Conservation (phyloP, 352 stramenopile species). For the Globisporangium emineosum region DNA sequence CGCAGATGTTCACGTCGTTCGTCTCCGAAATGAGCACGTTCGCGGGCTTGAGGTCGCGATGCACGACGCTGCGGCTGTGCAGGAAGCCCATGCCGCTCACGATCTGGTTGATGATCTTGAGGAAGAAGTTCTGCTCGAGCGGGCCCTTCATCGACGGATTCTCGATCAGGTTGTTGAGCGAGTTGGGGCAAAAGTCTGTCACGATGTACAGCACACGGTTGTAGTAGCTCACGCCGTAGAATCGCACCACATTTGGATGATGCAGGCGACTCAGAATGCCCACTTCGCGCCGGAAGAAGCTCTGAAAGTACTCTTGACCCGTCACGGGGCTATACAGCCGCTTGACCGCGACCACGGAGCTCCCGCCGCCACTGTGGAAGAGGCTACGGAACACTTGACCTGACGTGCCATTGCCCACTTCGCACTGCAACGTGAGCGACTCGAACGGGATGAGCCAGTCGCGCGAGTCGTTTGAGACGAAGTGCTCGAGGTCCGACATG, state of each 20-base stretch:
- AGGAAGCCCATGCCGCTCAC: conserved; percentile 91
- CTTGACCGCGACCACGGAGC: conserved; percentile 86
- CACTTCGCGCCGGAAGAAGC: conserved; percentile 87
- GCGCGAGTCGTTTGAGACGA: conserved; percentile 81
- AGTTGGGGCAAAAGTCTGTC: conserved; percentile 87
- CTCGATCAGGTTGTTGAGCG: conserved; percentile 78
- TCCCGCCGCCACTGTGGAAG: conserved; percentile 78
- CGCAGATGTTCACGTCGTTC: conserved; percentile 92
- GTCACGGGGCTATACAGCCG: conserved; percentile 84
- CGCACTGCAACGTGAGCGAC: conserved; percentile 78
- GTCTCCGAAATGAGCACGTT: conserved; percentile 93
- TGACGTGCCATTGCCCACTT: conserved; percentile 87
- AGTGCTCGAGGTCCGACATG: conserved; percentile 85
- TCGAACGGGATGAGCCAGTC: conserved; percentile 91
- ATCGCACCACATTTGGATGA: conserved; percentile 87
- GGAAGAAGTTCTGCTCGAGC: conserved; percentile 67
- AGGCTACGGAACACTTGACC: conserved; percentile 87
- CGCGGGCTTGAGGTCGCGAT: conserved; percentile 91
- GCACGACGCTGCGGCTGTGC: conserved; percentile 82
- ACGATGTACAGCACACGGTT: conserved; percentile 89
- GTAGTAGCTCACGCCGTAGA: conserved; percentile 90
- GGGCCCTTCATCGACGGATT: conserved; percentile 65
- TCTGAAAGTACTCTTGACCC: conserved; percentile 88
- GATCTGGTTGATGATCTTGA: conserved; percentile 88
- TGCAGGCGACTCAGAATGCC: conserved; percentile 85